phyloP scores from a whole-genome alignment of 495 filamentous ascomycete genomes.

The Aspergillus asperescens region DNA sequence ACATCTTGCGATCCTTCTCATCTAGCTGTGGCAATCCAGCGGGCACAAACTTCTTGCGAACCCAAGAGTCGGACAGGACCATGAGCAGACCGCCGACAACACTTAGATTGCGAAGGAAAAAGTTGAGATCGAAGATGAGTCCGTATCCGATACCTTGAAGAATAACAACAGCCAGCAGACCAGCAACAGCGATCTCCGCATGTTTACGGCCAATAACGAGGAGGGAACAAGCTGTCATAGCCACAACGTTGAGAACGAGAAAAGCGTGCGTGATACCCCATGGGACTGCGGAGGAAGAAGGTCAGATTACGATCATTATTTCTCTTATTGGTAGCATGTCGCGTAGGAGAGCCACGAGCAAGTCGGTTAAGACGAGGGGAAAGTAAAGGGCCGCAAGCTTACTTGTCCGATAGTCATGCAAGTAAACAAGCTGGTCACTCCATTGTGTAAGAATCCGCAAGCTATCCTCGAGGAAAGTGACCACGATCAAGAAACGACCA shows the following conservation, averaged over 20 bases:
- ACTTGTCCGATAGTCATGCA: conserved; percentile 93
- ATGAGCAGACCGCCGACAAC: conserved; percentile 95
- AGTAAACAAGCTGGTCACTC: conserved; percentile 89
- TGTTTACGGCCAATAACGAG: conserved; percentile 87
- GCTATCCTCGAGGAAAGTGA: conserved; percentile 96
- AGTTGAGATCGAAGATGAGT: conserved; percentile 98
- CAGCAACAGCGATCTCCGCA: conserved; percentile 85
- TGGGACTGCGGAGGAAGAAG: conserved; percentile 56
- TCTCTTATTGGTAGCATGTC: background rate
- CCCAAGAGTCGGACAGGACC: conserved; percentile 97
- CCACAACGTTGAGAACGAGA: conserved; percentile 82
- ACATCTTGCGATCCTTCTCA: conserved; percentile 99
- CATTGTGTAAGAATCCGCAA: conserved; percentile 97
- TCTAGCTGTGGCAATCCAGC: conserved; percentile 89
- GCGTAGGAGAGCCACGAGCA: background rate
- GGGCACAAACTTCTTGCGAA: conserved; percentile 93
- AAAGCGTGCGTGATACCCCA: conserved; percentile 88
- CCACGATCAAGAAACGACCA: conserved; percentile 94
- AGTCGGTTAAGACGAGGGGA: background rate
- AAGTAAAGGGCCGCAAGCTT: conserved; percentile 25
- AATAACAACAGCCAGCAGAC: conserved; percentile 84
- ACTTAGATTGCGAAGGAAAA: conserved; percentile 97
- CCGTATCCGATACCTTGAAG: conserved; percentile 97
- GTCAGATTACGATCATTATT: background rate
- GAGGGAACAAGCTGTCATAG: conserved; percentile 76